Evolutionary conservation across 352 stramenopile species (phyloP).

Genomic region (Phytophthora agathidicida): DNA sequence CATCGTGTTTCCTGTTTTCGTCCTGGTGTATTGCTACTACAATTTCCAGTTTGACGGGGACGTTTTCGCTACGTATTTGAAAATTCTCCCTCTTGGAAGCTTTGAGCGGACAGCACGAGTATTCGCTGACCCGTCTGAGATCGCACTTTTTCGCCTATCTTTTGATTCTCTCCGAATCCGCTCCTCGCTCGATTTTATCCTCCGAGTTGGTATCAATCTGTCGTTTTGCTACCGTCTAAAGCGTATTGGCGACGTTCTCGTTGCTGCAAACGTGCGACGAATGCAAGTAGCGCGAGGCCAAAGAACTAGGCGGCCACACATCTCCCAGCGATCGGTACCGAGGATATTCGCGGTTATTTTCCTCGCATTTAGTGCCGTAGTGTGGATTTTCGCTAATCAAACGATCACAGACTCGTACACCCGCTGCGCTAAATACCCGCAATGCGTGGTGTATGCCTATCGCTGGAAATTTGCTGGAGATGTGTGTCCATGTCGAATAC

Average conservation of each 20-base stretch:
- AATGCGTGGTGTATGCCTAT: conserved; percentile 32
- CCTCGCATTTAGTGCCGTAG: conserved; percentile 15
- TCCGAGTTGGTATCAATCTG: conserved; percentile 31
- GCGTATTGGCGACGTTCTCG: conserved; percentile 20
- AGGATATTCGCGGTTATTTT: conserved; percentile 18
- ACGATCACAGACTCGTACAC: not conserved
- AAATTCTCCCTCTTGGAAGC: conserved; percentile 19
- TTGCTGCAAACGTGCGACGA: not conserved
- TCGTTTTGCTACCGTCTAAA: conserved; percentile 37
- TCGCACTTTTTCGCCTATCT: conserved; percentile 26
- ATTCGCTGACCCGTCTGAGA: conserved; percentile 27
- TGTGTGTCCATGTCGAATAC: conserved; percentile 22
- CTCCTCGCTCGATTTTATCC: conserved; percentile 25
- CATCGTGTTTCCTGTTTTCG: conserved; percentile 25
- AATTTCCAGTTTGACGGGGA: conserved; percentile 38
- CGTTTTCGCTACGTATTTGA: conserved; percentile 21
- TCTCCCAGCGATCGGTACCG: conserved; percentile 16
- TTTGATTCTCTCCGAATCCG: conserved; percentile 39
- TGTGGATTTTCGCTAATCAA: conserved; percentile 17
- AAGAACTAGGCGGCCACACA: not conserved
- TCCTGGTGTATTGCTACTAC: conserved; percentile 31
- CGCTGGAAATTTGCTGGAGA: conserved; percentile 5
- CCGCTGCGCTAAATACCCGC: conserved; percentile 11
- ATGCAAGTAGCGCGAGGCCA: not conserved
- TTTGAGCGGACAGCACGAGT: conserved; percentile 33